Base-by-base conservation (phyloP, 2,329 filamentous ascomycete species). In the Ilyonectria destructans region DNA sequence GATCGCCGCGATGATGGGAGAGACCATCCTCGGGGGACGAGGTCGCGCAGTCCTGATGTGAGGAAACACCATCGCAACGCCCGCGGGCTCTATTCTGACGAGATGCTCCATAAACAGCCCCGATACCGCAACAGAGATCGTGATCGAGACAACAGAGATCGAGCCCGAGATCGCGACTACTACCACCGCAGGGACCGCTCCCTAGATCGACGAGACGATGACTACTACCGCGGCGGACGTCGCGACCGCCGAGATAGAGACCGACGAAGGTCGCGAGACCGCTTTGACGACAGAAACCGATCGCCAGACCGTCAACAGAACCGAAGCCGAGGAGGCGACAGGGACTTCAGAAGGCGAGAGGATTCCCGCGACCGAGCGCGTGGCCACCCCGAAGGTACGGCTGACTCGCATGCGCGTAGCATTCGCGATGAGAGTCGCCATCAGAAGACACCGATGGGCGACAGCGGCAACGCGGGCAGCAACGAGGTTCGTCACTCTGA, bases 321-420 rank as follows among this genome's bases (percentile, higher is more conserved):
- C 52, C 84, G 86, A 74, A 87, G 91, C 80, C 89, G 91, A 75
- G 93, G 94, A 59, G 86, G 79, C 68, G 84, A 85, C 62, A 81
- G 91, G 79, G 90, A 93, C 75, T 85, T 89, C 76, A 90, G 91
- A 76, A 91, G 91, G 84, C 91, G 91, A 87, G 93, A 94, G 82
- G 91, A 91, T 77, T 93, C 90, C 80, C 89, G 88, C 80, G 92
- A 93, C 77, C 88, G 88, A 79, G 85, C 82, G 77, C 87, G 86
- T 79, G 87, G 86, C 75, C 89, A 89, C 79, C 89, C 89, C 80
- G 92, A 92, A 80, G 89, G 87, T 81, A 92, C 92, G 81, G 87
- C 89, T 87, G 92, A 94, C 83, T 90, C 91, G 75, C 88, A 87
- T 81, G 81, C 87, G 77, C 90, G 90, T 80, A 87, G 85, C 82